Evolutionary conservation across 2,329 filamentous ascomycete genomes (phyloP).

Genomic region (Arthrobotrys megalospora): DNA sequence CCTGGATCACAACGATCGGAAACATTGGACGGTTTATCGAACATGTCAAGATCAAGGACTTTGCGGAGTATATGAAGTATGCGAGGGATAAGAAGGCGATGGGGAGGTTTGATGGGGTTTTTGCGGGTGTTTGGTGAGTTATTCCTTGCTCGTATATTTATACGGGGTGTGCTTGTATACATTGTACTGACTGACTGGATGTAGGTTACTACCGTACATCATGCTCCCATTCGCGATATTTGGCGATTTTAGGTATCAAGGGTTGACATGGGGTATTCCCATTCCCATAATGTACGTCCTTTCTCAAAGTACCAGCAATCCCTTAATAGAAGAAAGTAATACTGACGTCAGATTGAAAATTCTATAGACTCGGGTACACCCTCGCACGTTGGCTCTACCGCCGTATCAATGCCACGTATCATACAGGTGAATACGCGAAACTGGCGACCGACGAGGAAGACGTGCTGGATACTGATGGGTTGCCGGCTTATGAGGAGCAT

Average conservation of each 20-base stretch:
- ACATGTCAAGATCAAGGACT: constrained; percentile 13
- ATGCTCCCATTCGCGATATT: constrained; percentile 49
- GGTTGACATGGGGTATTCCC: constrained; percentile 34
- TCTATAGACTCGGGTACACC: constrained; percentile 29
- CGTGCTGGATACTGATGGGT: constrained; percentile 18
- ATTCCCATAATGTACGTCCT: constrained; percentile 41
- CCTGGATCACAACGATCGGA: constrained; percentile 11
- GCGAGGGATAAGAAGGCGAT: not conserved
- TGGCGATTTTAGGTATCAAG: constrained; percentile 26
- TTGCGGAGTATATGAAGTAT: constrained; percentile 12
- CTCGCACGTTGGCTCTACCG: constrained; percentile 29
- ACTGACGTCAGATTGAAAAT: not conserved
- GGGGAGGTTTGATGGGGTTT: constrained; percentile 43
- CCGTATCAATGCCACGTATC: constrained; percentile 21
- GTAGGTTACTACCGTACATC: constrained; percentile 39
- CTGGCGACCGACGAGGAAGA: constrained; percentile 26
- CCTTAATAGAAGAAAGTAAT: not conserved
- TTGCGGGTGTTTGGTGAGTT: constrained; percentile 36
- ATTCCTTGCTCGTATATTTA: too few species aligned
- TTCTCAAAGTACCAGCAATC: not conserved
- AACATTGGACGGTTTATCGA: constrained; percentile 31
- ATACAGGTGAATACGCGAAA: constrained; percentile 35
- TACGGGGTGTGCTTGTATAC: too few species aligned
- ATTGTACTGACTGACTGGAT: not conserved
- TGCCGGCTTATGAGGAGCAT: constrained; percentile 36